Evolutionary conservation across 768 basidiomycete genomes (phyloP), one percentile per base, ranked within the genome.

Genomic region (Neoboletus magnificus): DNA sequence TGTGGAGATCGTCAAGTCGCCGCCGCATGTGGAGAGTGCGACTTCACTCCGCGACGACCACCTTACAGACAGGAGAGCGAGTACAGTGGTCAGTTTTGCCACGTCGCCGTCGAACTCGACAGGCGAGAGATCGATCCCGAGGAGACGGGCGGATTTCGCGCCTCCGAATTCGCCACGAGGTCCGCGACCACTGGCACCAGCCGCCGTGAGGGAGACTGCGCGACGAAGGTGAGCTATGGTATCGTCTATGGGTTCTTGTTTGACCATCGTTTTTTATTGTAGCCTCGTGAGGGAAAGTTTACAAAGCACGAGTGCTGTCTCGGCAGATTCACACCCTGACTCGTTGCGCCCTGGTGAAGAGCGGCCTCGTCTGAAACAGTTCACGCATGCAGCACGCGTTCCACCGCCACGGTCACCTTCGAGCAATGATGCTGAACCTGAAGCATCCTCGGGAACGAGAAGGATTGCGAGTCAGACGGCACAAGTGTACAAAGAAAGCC

Each of bases 81-180:
- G 67, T 37, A 79, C 79, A 3, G 74, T 80, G 47, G 76, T 80
- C 42, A 79, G 80, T 54, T 68, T 78, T 30, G 66, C 66, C 2
- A 77, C 76, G 33, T 87, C 86, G 2, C 85, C 85, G 8, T 86
- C 86, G 11, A 77, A 77, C 22, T 89, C 86, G 35, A 86, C 84
- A 1, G 85, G 76, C 22, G 80, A 77, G 22, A 77, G 80, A 48
- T 89, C 87, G 6, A 83, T 87, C 52, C 87, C 87, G 25, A 77
- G 81, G 40, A 75, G 86, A 47, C 77, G 87, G 56, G 78, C 84
- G 0, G 88, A 89, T 70, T 89, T 89, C 64, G 83, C 76, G 11
- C 80, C 81, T n/a, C 82, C 84, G 8, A 76, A 76, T 62, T 70
- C 76, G n/a, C 77, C 73, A 65, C 52, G 74, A 70, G 65, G 79